Conservation (phyloP, 139 green algal genomes). For the Chlorella sp. region DNA sequence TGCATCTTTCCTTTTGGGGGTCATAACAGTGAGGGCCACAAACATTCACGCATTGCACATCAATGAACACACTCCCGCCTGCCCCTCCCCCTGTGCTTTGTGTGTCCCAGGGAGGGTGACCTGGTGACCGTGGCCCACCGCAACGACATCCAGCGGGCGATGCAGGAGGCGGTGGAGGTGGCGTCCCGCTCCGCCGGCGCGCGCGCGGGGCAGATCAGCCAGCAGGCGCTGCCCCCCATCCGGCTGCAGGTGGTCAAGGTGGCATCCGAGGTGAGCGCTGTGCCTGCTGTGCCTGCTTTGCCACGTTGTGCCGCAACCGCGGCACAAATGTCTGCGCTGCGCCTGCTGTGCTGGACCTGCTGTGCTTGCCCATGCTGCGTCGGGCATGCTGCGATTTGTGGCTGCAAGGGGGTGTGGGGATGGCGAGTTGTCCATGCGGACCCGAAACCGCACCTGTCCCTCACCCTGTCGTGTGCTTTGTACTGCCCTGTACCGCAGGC, state of each 20-base stretch:
- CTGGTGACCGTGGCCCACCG: slow-evolving; percentile 78
- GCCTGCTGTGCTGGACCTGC: too few relatives aligned
- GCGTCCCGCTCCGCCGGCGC: slow-evolving; percentile 11
- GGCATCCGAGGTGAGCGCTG: slow-evolving; percentile 39
- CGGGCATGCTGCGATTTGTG: background rate
- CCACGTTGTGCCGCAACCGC: slow-evolving; percentile 11
- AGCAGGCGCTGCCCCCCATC: slow-evolving; percentile 35
- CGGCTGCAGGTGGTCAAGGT: slow-evolving; percentile 51
- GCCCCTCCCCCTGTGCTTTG: slow-evolving; percentile 40
- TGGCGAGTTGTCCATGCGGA: too few relatives aligned
- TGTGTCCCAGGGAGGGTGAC: slow-evolving; percentile 75
- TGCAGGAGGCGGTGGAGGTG: slow-evolving; percentile 54
- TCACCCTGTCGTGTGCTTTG: background rate
- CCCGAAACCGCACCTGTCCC: background rate
- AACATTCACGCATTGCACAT: background rate
- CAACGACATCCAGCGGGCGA: slow-evolving; percentile 58
- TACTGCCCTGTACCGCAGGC: slow-evolving; percentile 36
- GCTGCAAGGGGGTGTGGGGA: background rate
- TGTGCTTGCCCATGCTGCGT: too few relatives aligned
- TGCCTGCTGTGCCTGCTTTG: background rate
- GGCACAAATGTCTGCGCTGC: too few relatives aligned
- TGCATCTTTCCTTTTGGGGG: too few relatives aligned
- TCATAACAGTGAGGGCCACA: too few relatives aligned
- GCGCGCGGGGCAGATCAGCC: slow-evolving; percentile 8
- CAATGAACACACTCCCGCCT: background rate